A percentile compares a stretch with the other conserved stretches of the same genome.
Evolutionary conservation across 257 asterid genomes (phyloP).

Genomic region (Ballota nigra): DNA sequence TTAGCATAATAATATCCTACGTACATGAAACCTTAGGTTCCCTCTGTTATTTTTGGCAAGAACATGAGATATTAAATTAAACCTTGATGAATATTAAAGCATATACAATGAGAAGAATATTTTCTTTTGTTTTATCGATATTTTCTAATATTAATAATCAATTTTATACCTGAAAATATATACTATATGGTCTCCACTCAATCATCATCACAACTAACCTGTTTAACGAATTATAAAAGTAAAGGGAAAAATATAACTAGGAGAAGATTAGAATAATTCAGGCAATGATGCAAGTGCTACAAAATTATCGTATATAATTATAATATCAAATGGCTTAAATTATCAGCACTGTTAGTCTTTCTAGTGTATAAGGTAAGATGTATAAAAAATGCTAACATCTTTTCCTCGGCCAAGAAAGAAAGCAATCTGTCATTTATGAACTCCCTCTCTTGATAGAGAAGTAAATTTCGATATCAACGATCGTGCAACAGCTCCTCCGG

Average conservation of each 20-base stretch:
- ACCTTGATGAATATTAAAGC: background rate
- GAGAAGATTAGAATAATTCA: background rate
- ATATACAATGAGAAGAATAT: background rate
- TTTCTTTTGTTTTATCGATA: background rate
- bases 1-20: no score
- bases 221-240: background rate
- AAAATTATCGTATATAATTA: conserved; percentile 4
- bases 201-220: background rate
- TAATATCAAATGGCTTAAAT: conserved; percentile 30
- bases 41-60: no score
- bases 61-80: background rate
- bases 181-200: background rate
- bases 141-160: background rate
- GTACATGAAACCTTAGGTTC: no score
- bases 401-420: conserved; percentile 20
- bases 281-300: conserved; percentile 14
- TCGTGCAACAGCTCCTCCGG: conserved; percentile 59
- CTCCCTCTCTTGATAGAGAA: background rate
- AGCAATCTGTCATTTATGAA: conserved; percentile 11
- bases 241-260: background rate
- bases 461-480: conserved; percentile 28
- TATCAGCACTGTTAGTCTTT: conserved; percentile 15
- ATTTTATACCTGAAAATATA: background rate
- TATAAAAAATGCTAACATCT: conserved; percentile 14
- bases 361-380: background rate